phyloP scores from a whole-genome alignment of 1,139 yeast species.

The Taphrina wiesneri region DNA sequence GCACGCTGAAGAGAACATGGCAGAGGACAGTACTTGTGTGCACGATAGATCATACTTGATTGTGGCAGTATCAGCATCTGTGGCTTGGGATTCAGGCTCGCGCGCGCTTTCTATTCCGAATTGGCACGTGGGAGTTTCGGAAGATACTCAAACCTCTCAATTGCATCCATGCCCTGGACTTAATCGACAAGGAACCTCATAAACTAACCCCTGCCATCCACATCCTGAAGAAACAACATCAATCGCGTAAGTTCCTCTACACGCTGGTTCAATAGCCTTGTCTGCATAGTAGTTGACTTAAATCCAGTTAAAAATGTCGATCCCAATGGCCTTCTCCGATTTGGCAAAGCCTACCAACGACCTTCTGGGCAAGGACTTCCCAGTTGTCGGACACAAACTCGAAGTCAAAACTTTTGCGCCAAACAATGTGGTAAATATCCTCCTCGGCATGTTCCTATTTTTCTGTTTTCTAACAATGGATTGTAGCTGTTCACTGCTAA shows the following conservation, averaged over 20 bases:
- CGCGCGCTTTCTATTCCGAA: not conserved
- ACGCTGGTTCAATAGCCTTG: not conserved
- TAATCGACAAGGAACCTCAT: not conserved
- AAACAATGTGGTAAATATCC: slow-evolving; percentile 66
- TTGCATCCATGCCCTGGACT: not conserved
- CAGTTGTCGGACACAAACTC: slow-evolving; percentile 76
- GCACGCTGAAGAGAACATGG: too few species aligned
- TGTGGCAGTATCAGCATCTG: too few species aligned
- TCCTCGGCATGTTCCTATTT: not conserved
- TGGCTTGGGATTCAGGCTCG: not conserved
- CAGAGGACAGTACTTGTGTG: too few species aligned
- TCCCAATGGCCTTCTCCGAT: slow-evolving; percentile 48
- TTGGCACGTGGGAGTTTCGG: not conserved
- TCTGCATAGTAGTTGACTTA: not conserved
- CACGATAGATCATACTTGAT: not conserved
- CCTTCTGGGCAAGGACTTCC: slow-evolving; percentile 87
- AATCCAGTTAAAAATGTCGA: slow-evolving; percentile 10
- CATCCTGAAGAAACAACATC: not conserved
- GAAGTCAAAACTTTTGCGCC: slow-evolving; percentile 93
- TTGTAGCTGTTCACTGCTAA: slow-evolving; percentile 68
- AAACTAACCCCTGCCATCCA: not conserved
- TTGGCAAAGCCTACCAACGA: slow-evolving; percentile 88
- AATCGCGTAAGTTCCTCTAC: not conserved
- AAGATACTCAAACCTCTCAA: not conserved
- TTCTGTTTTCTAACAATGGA: not conserved